Evolutionary conservation across 2,329 filamentous ascomycete species (phyloP), one percentile per base, ranked within the genome.

Genomic region (Geosmithia flava): DNA sequence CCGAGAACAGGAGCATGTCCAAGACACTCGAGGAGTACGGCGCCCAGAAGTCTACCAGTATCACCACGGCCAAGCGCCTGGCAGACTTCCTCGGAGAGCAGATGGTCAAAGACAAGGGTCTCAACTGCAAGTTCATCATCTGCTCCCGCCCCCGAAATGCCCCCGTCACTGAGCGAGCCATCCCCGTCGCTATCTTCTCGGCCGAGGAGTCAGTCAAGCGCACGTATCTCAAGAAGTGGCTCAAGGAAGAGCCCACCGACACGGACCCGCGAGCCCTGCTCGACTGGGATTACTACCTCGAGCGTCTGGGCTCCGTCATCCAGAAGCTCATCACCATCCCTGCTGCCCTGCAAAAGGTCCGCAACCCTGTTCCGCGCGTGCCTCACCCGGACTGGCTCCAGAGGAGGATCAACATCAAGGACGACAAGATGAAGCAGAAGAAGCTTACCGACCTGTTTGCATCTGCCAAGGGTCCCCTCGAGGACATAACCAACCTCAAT

Each of bases 41-140:
- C 17, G 71, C 70, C 7, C 94, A 98, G 58, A 98, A 99, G 62
- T 97, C 91, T 0, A 98, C 93, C 1, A 95, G 93, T n/a, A 98
- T 99, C 62, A 99, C 93, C 2, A 99, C 93, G 0, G 93, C 93
- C 11, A 93, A 85, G 58, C 88, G 93, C 53, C 68, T 99, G 42
- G 93, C 93, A 37, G 93, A 98, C 59, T 99, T 99, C 61, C 62
- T 99, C 52, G 93, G 93, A 37, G 91, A 96, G 62, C 89, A 95
- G 61, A 99, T 99, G 94, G 83, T 96, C 58, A 98, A 98, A 61
- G 94, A 99, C 67, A 98, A 97, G 66, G 93, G 93, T 3, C 66
- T 99, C 56, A 98, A 98, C 70, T 99, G 93, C 81, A 97, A 97
- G 67, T 99, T 97, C 65, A 96, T 99, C 62, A 96, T 99, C 59